Evolutionary conservation across 2,329 filamentous ascomycete species (phyloP).

Genomic region (Sporothrix luriei): DNA sequence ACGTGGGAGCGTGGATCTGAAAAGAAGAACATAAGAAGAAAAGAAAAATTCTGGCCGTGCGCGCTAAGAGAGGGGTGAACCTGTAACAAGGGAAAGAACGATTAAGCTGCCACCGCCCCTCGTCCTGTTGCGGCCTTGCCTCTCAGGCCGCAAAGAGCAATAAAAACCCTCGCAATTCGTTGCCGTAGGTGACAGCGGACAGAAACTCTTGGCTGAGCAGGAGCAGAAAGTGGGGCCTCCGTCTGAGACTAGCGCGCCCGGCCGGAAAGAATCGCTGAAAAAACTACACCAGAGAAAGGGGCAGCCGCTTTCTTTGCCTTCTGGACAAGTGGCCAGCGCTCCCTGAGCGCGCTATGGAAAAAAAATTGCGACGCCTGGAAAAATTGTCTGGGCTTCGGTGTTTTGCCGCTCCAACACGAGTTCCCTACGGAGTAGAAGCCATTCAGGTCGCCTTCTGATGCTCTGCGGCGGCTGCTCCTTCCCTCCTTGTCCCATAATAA

Average conservation of each 20-base stretch:
- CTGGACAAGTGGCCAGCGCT: background rate
- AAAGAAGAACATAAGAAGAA: background rate
- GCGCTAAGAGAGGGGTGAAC: slow-evolving; percentile 27
- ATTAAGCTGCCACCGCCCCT: background rate
- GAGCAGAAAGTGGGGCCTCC: slow-evolving; percentile 30
- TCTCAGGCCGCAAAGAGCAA: slow-evolving; percentile 26
- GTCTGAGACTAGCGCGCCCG: slow-evolving; percentile 38
- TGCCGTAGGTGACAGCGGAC: slow-evolving; percentile 32
- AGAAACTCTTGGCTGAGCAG: slow-evolving; percentile 12
- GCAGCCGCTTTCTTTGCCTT: slow-evolving; percentile 18
- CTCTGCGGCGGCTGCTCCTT: slow-evolving; percentile 25
- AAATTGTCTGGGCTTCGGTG: slow-evolving; percentile 2
- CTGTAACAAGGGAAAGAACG: slow-evolving; percentile 14
- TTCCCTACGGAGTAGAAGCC: slow-evolving; percentile 18
- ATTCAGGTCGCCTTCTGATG: background rate
- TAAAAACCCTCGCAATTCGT: slow-evolving; percentile 29
- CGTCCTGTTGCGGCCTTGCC: slow-evolving; percentile 14
- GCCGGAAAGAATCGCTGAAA: slow-evolving; percentile 59
- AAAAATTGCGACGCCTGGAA: slow-evolving; percentile 16
- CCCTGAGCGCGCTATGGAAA: slow-evolving; percentile 14
- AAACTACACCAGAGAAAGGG: slow-evolving; percentile 40
- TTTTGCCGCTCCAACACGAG: slow-evolving; percentile 13
- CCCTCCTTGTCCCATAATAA: slow-evolving; percentile 33
- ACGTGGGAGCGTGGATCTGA: background rate
- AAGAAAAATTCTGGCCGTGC: background rate